Percentiles rank a stretch among this genome's conserved stretches.
Conservation (phyloP, 73 alveolate genomes). For the Stentor roeselii region DNA sequence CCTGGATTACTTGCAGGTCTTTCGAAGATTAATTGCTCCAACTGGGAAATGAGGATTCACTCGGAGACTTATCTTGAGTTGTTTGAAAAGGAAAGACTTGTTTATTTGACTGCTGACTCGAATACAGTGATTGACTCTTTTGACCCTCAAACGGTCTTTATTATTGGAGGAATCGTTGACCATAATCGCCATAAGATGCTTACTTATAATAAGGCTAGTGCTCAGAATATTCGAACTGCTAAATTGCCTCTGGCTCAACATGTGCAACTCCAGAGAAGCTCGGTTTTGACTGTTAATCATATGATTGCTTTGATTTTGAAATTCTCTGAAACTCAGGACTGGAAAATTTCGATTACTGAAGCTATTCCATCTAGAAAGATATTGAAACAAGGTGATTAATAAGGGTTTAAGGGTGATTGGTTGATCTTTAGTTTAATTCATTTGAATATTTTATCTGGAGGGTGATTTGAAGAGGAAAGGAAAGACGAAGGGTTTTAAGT, state of each 20-base stretch:
- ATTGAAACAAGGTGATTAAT: no score
- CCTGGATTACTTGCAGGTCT: conserved; percentile 39
- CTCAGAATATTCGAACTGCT: conserved; percentile 81
- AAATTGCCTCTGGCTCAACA: conserved; percentile 83
- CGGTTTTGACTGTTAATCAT: conserved; percentile 88
- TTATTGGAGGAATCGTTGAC: conserved; percentile 98
- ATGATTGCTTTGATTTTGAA: conserved; percentile 57
- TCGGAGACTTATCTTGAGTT: conserved; percentile 44
- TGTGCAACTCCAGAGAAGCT: conserved; percentile 63
- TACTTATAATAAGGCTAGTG: conserved; percentile 84
- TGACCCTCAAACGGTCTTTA: conserved; percentile 69
- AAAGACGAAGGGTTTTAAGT: no score
- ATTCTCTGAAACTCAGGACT: conserved; percentile 22
- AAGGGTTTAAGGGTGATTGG: no score
- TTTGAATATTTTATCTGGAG: no score
- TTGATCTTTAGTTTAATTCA: no score
- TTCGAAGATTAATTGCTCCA: conserved; percentile 47
- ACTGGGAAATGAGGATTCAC: conserved; percentile 61
- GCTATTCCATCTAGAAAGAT: conserved; percentile 31
- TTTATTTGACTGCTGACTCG: conserved; percentile 94
- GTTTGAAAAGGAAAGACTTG: conserved; percentile 53
- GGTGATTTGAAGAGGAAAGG: no score
- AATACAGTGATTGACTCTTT: conserved; percentile 67
- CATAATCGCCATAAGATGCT: conserved; percentile 87
- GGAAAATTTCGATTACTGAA: conserved; percentile 8